Evolutionary conservation across 2,329 filamentous ascomycete genomes (phyloP).

Genomic region (Byssoonygena ceratinophila): DNA sequence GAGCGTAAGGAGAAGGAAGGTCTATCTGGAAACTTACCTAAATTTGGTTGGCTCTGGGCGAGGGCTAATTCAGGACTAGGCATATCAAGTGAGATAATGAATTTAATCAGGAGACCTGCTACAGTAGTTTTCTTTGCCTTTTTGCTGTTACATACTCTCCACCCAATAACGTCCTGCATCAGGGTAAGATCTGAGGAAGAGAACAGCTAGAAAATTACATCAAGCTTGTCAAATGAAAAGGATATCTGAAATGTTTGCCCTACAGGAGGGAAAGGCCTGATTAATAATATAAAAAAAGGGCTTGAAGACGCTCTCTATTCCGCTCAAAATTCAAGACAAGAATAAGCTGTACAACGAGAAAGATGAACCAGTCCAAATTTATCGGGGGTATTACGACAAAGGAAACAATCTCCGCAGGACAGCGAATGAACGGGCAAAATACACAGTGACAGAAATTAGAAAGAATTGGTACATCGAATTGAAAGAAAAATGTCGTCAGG

Average conservation of each 20-base stretch:
- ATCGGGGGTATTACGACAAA: conserved; percentile 10
- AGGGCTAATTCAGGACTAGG: too few species aligned
- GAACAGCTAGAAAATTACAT: too few species aligned
- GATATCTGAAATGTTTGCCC: not conserved
- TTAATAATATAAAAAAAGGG: not conserved
- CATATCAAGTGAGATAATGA: too few species aligned
- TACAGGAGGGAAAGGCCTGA: not conserved
- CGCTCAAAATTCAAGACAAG: not conserved
- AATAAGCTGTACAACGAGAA: not conserved
- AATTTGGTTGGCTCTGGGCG: too few species aligned
- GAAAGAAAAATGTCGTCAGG: not conserved
- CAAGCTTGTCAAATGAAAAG: not conserved
- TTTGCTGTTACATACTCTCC: too few species aligned
- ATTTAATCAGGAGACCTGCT: too few species aligned
- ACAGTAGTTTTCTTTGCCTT: too few species aligned
- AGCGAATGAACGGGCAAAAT: conserved; percentile 1
- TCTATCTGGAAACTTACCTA: too few species aligned
- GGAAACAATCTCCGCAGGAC: not conserved
- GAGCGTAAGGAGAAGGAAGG: too few species aligned
- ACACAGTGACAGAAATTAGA: not conserved
- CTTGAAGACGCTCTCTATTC: not conserved
- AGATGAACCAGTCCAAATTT: not conserved
- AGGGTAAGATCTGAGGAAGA: too few species aligned
- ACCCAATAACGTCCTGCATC: too few species aligned
- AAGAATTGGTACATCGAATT: conserved; percentile 4